Base-by-base conservation (phyloP, 257 asterid genomes). In the Eustoma russellianum region DNA sequence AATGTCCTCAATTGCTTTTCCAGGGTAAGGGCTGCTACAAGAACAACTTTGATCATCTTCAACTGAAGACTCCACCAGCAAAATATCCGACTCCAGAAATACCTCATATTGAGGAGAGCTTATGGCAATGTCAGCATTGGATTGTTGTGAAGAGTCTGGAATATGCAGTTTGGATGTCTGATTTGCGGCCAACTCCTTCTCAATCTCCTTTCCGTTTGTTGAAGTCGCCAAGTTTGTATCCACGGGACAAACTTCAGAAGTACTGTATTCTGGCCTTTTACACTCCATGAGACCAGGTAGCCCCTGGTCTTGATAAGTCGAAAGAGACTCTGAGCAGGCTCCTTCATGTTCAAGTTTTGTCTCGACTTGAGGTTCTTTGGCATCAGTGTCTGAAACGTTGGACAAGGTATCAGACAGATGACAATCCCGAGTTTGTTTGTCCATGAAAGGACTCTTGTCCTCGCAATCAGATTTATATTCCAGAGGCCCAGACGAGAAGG, bases 391-490 rank as follows among this genome's bases (percentile, higher is more conserved):
- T 48, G 64, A 62, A 56, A 59, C 17, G 34, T 53, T 48, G 17
- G 51, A 53, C 41, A 59, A n/a, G 13, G 35, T 35, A 52, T 60
- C 73, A 59, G 41, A 56, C 7, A 45, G 52, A 40, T 46, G 70
- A 14, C 17, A 53, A 16, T 68, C 69, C 38, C 16, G 58, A 18
- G 55, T 46, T 65, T 59, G 66, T 17, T 64, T 56, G 35, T 46
- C 46, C 45, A 49, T 33, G 38, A 53, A 38, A 18, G 55, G 44
- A 54, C 66, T 63, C 52, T 51, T 51, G 19, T 50, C 52, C 33
- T 50, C 74, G 53, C 61, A 53, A 41, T 62, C 73, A 50, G 64
- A 53, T 61, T 65, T 73, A 2, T 41, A 54, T 40, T 77, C 85
- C 65, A 60, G 69, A 35, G 73, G 67, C 28, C 45, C 66, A 48